phyloP scores from a whole-genome alignment of 768 basidiomycete genomes.

The Glaciozyma antarctica region DNA sequence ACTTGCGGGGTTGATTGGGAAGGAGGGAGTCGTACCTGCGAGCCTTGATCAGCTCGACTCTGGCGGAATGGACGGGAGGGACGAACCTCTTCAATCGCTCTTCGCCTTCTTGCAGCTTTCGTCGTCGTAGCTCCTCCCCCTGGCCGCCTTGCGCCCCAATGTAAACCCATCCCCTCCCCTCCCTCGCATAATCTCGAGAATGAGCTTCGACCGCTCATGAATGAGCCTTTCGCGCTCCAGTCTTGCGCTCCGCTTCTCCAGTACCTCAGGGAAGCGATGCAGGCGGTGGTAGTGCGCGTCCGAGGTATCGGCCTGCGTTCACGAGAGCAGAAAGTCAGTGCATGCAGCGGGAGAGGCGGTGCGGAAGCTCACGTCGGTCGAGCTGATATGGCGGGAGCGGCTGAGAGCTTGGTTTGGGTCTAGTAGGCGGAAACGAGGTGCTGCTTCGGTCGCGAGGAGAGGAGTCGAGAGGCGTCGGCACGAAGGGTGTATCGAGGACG shows the following conservation, averaged over 20 bases:
- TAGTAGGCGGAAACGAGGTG: slow-evolving; percentile 14
- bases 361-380: slow-evolving; percentile 5
- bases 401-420: slow-evolving; percentile 12
- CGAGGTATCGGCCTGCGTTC: slow-evolving; percentile 19
- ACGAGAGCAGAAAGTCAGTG: neutral
- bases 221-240: slow-evolving; percentile 28
- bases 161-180: slow-evolving; percentile 18
- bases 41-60: too few species aligned
- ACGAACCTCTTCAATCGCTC: slow-evolving; percentile 12
- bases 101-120: slow-evolving; percentile 13
- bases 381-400: slow-evolving; percentile 8
- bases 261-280: slow-evolving; percentile 29
- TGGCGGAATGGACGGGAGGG: neutral
- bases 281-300: slow-evolving; percentile 26
- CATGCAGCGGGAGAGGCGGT: neutral
- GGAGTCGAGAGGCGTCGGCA: neutral
- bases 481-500: neutral
- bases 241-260: slow-evolving; percentile 26
- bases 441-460: neutral
- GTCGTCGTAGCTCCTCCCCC: slow-evolving; percentile 14
- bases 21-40: slow-evolving; percentile 27
- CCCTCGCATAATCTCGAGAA: slow-evolving; percentile 16
- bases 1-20: slow-evolving; percentile 31
- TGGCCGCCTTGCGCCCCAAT: slow-evolving; percentile 6
- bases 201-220: slow-evolving; percentile 29